These are phyloP conservation scores for Penicillium sp. DNA, from an alignment of 2,329 filamentous ascomycete genomes.

Conservation along the genomic window DNA sequence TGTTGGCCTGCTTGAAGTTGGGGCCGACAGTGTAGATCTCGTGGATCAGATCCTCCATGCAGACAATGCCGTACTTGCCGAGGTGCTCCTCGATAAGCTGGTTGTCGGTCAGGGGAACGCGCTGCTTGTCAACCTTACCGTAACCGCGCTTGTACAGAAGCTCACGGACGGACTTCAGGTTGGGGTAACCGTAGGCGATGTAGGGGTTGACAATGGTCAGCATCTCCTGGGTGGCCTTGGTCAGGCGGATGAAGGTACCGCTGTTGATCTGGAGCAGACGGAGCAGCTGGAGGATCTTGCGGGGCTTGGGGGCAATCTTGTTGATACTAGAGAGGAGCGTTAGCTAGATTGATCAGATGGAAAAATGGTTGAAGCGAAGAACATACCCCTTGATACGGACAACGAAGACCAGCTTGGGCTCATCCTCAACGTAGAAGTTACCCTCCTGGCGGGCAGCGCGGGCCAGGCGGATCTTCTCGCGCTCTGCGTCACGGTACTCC, in stretches of 20 bases:
- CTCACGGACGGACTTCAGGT: constrained; percentile 98
- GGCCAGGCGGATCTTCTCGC: constrained; percentile 93
- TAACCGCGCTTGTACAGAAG: constrained; percentile 99
- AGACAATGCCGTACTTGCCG: constrained; percentile 98
- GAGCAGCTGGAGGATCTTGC: constrained; percentile 99
- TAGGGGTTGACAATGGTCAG: constrained; percentile 98
- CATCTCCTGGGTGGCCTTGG: constrained; percentile 98
- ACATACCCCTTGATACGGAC: constrained; percentile 95
- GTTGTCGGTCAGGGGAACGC: constrained; percentile 95
- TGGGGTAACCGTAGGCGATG: constrained; percentile 99
- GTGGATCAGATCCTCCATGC: constrained; percentile 98
- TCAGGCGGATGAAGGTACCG: constrained; percentile 95
- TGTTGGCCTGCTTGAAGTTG: constrained; percentile 99
- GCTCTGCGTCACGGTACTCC: constrained; percentile 98
- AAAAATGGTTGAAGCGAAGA: not conserved
- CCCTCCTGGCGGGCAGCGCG: constrained; percentile 90
- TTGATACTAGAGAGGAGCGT: constrained; percentile 82
- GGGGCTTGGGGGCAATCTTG: constrained; percentile 99
- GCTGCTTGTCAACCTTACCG: constrained; percentile 98
- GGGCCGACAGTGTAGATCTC: constrained; percentile 98
- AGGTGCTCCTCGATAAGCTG: constrained; percentile 94
- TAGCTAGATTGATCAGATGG: too few species aligned
- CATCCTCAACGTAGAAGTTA: constrained; percentile 90
- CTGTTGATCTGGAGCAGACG: constrained; percentile 99
- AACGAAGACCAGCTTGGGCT: constrained; percentile 96